Conservation (phyloP, 371 early-diverging fungal species). For the Lichtheimia corymbifera region DNA sequence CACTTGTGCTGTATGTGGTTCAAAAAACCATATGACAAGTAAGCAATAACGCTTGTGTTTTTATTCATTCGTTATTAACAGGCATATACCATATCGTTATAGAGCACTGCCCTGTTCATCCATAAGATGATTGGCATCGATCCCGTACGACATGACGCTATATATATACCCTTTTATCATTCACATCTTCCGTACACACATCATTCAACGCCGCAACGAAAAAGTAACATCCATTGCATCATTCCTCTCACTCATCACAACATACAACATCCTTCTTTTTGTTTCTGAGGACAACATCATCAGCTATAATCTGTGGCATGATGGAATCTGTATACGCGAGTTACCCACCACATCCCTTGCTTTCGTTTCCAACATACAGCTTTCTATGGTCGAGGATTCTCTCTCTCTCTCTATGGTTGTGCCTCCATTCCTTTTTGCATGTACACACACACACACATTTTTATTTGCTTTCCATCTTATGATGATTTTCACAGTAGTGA, state of each 20-base stretch:
- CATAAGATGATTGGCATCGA: background rate
- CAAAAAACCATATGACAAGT: constrained; percentile 4
- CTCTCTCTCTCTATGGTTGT: no score
- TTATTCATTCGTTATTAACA: background rate
- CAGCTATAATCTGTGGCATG: background rate
- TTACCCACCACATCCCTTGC: no score
- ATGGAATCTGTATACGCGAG: no score
- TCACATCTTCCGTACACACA: background rate
- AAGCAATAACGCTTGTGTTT: background rate
- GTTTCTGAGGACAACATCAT: background rate
- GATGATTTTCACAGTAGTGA: no score
- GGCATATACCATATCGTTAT: background rate
- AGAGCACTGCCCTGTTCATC: background rate
- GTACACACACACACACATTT: no score
- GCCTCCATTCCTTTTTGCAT: no score
- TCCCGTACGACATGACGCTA: background rate
- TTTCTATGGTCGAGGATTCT: no score
- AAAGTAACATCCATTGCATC: background rate
- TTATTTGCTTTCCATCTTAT: no score
- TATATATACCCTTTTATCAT: background rate
- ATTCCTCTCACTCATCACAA: background rate
- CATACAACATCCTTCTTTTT: background rate
- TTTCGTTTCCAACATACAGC: no score
- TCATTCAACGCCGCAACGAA: background rate
- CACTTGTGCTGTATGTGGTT: constrained; percentile 3